Evolutionary conservation across 768 basidiomycete genomes (phyloP).

Genomic region (Serendipita sp.): DNA sequence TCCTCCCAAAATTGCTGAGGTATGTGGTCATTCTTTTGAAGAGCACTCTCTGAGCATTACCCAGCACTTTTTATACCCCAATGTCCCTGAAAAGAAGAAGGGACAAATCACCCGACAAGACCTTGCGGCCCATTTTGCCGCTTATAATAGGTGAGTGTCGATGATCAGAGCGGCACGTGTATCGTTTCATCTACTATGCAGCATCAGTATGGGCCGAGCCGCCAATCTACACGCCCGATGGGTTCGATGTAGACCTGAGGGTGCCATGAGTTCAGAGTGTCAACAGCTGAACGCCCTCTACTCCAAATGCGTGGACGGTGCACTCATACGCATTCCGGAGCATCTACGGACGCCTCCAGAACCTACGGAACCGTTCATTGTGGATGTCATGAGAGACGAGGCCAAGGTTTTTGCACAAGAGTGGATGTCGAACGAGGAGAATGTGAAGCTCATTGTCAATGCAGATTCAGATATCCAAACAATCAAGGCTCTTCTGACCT

Average conservation of each 20-base stretch:
- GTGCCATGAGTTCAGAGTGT: conserved; percentile 46
- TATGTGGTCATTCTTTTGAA: conserved; percentile 12
- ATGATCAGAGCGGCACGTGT: background rate
- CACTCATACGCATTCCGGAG: conserved; percentile 41
- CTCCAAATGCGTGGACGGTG: conserved; percentile 54
- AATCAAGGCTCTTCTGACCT: background rate
- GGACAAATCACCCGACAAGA: conserved; percentile 36
- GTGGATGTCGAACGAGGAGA: conserved; percentile 18
- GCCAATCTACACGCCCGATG: conserved; percentile 43
- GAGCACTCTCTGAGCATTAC: background rate
- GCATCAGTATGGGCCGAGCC: conserved; percentile 41
- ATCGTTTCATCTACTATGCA: conserved; percentile 14
- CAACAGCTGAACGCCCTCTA: conserved; percentile 58
- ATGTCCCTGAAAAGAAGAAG: conserved; percentile 37
- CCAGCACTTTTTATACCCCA: conserved; percentile 52
- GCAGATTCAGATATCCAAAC: background rate
- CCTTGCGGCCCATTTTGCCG: conserved; percentile 48
- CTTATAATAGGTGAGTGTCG: conserved; percentile 36
- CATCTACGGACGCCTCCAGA: conserved; percentile 36
- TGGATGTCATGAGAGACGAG: conserved; percentile 35
- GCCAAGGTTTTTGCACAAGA: conserved; percentile 29
- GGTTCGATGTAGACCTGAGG: conserved; percentile 36
- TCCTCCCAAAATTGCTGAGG: conserved; percentile 38
- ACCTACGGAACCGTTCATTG: conserved; percentile 28
- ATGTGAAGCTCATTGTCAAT: background rate